phyloP scores from a whole-genome alignment of 805 yeast genomes.

The Candida schatavii region DNA sequence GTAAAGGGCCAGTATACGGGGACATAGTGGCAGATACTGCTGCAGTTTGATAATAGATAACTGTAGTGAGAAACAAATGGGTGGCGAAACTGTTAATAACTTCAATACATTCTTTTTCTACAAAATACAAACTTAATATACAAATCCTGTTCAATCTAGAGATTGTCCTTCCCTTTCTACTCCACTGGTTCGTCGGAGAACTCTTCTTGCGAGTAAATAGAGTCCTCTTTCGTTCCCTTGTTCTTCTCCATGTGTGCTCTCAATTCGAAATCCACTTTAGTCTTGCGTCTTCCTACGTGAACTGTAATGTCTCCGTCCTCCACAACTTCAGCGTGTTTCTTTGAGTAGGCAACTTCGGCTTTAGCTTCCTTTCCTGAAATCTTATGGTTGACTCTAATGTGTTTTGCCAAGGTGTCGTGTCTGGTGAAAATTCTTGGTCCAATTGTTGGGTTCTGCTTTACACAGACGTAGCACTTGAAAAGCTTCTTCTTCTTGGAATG shows the following conservation, averaged over 20 bases:
- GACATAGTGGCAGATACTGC: no score
- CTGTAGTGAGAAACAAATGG: no score
- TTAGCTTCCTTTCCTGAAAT: conserved; percentile 47
- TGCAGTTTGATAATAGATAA: no score
- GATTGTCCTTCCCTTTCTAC: not conserved
- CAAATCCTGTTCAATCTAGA: not conserved
- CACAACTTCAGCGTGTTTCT: conserved; percentile 46
- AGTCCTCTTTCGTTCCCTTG: conserved; percentile 14
- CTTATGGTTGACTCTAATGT: conserved; percentile 54
- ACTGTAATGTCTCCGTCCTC: conserved; percentile 48
- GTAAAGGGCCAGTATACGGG: no score
- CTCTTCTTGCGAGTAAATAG: conserved; percentile 1
- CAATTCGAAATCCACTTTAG: conserved; percentile 44
- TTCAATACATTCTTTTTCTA: no score
- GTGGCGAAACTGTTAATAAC: no score
- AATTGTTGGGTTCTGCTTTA: conserved; percentile 54
- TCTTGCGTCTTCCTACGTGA: conserved; percentile 44
- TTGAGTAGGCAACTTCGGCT: conserved; percentile 45
- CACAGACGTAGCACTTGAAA: conserved; percentile 85
- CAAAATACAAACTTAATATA: no score
- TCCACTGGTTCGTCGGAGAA: not conserved
- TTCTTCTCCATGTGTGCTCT: conserved; percentile 44
- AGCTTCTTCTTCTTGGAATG: conserved; percentile 86
- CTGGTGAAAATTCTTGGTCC: conserved; percentile 83
- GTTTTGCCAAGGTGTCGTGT: conserved; percentile 92